Conservation (phyloP, 2,329 filamentous ascomycete species). For the Aspergillus fumigatiaffinis region DNA sequence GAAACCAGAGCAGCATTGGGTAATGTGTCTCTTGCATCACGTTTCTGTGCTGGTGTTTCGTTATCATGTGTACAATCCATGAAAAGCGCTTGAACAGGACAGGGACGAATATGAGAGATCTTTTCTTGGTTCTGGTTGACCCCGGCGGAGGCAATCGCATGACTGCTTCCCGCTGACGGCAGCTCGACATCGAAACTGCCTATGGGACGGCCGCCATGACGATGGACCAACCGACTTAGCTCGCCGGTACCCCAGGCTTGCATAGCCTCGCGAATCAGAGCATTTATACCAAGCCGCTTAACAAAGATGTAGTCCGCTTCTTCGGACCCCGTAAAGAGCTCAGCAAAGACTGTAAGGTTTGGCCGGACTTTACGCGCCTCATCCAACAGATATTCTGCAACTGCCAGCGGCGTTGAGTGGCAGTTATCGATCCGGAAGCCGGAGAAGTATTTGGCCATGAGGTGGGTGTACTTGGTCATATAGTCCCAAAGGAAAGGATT, state of each 20-base stretch:
- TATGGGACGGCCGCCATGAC: conserved; percentile 88
- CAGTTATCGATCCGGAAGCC: conserved; percentile 98
- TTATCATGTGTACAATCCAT: conserved; percentile 99
- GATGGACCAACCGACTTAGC: conserved; percentile 86
- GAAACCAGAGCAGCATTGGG: conserved; percentile 90
- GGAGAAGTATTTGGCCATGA: conserved; percentile 91
- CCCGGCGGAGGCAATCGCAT: conserved; percentile 33
- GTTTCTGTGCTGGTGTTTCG: conserved; percentile 90
- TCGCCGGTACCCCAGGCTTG: conserved; percentile 95
- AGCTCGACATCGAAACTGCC: conserved; percentile 97
- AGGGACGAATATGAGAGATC: conserved; percentile 77
- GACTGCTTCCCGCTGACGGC: conserved; percentile 60
- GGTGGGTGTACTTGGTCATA: conserved; percentile 87
- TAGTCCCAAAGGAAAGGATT: conserved; percentile 93
- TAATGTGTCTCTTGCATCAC: conserved; percentile 88
- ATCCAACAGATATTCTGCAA: conserved; percentile 92
- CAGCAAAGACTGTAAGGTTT: conserved; percentile 86
- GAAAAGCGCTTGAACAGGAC: conserved; percentile 86
- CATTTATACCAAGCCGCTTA: conserved; percentile 84
- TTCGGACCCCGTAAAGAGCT: conserved; percentile 93
- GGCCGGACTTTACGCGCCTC: conserved; percentile 85
- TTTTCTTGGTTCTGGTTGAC: conserved; percentile 50
- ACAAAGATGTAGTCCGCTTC: conserved; percentile 96
- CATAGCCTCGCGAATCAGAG: conserved; percentile 95
- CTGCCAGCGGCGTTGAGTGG: conserved; percentile 90